phyloP scores from a whole-genome alignment of 192 early-diverging fungal species.

The Podila epicladia region DNA sequence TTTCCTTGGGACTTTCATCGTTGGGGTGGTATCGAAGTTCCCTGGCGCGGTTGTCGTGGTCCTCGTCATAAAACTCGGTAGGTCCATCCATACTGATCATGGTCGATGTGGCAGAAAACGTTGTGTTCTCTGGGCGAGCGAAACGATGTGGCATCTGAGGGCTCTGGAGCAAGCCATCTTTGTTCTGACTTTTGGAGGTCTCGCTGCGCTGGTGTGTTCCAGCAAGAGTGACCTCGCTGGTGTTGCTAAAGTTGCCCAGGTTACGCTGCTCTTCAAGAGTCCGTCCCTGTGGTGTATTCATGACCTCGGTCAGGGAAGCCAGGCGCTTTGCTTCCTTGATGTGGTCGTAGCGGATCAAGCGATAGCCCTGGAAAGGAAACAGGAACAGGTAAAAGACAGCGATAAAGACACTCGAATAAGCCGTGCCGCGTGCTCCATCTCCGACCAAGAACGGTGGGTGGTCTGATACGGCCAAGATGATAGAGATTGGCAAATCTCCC shows the following conservation, averaged over 20 bases:
- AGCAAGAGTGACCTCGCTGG: too few species aligned
- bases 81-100: slow-evolving; percentile 37
- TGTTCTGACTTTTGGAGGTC: too few species aligned
- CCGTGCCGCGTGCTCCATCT: slow-evolving; percentile 37
- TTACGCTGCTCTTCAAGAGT: not conserved
- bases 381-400: slow-evolving; percentile 36
- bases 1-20: not conserved
- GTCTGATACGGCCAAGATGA: slow-evolving; percentile 42
- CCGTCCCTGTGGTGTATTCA: slow-evolving; percentile 3
- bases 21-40: slow-evolving; percentile 1
- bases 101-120: slow-evolving; percentile 37
- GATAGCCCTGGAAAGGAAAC: slow-evolving; percentile 46
- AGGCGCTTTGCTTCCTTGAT: slow-evolving; percentile 43
- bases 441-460: slow-evolving; percentile 45
- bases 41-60: not conserved
- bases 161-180: too few species aligned
- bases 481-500: slow-evolving; percentile 50
- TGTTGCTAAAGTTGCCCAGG: not conserved
- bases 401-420: slow-evolving; percentile 43
- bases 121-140: too few species aligned
- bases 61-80: slow-evolving; percentile 20
- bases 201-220: not conserved
- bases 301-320: not conserved
- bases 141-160: too few species aligned
- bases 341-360: slow-evolving; percentile 36